Evolutionary conservation across 495 filamentous ascomycete genomes (phyloP), one percentile per base, ranked within the genome.

Genomic region (Peziza echinospora): DNA sequence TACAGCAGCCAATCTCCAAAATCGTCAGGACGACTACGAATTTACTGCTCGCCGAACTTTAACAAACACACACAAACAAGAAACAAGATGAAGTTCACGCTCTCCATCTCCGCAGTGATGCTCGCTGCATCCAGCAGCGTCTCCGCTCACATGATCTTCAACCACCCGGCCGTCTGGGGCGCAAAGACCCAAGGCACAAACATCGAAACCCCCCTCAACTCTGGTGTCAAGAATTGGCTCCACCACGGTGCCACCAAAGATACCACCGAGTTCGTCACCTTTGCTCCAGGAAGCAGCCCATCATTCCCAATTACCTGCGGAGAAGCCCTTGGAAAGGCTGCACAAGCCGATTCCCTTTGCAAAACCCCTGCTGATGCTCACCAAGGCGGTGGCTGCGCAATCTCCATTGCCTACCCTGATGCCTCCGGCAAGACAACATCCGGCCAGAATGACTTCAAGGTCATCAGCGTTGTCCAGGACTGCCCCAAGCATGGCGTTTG

Each of bases 391-490:
- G 30, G 30, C 30, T 37, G 30, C 30, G 30, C 30, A 3, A 11
- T 37, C 30, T 37, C 30, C 3, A 37, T 37, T 7, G 30, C 30
- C 3, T 37, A 37, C 30, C 13, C 13, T 3, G 19, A 5, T 7
- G 30, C 19, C 30, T n/a, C n/a, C n/a, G 30, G 30, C 3, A 37
- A 37, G 6, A 11, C 30, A 4, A 4, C 30, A 2, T n/a, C n/a
- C n/a, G n/a, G n/a, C n/a, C 13, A 37, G 16, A 26, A 44, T 5
- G 40, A 48, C 40, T 48, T 48, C 24, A 44, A 26, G 17, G 47
- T 48, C 13, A 43, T 48, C 22, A 43, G 39, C 2, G 47, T 48
- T n/a, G 22, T 10, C 0, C 47, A 48, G 13, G 41, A 48, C 22
- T 48, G 47, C 28, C 47, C 47, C 5, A 17, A 22, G 21, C 43